Base-by-base conservation (phyloP, 2,329 filamentous ascomycete genomes). In the Paraphoma sp. region DNA sequence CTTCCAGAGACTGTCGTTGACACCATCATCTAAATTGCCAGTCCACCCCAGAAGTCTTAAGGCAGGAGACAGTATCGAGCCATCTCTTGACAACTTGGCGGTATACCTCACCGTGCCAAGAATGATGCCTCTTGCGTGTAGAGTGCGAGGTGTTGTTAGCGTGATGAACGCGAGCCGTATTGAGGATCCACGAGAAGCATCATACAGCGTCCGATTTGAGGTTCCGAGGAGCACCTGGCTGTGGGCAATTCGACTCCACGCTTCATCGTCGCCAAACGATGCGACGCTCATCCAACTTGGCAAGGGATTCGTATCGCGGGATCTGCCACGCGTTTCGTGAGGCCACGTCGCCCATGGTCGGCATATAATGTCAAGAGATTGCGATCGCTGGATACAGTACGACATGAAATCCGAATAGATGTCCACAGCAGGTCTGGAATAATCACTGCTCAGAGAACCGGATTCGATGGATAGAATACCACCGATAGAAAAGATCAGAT, bases 281-380 rank as follows among this genome's bases (percentile, higher is more conserved):
- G 49, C 49, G 16, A 55, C 23, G 6, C 47, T 47, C 2, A 47
- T 31, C 53, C 53, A 55, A 18, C 28, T 47, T 1, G 52, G 52
- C 10, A 42, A 17, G 45, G 38, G 31, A 12, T 12, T 38, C 23
- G 29, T 14, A 31, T 49, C n/a, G n/a, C n/a, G n/a, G n/a, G n/a
- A n/a, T n/a, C 16, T 18, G 38, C 8, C 5, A 23, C 30, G 14
- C 14, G 31, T 28, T 6, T 6, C 11, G 33, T 14, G 17, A n/a
- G 48, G 61, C 0, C 33, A 53, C 12, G n/a, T 48, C 9, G 73
- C 73, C 76, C 76, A 78, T 0, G 72, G 73, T 3, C 76, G 62
- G 36, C 74, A 77, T 1, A 78, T 60, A 11, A 78, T 73, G 45
- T 78, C 76, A 14, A 78, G 48, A 8, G 71, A 68, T 12, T 57